Conservation (phyloP, 352 stramenopile genomes). For the Detonula confervacea region DNA sequence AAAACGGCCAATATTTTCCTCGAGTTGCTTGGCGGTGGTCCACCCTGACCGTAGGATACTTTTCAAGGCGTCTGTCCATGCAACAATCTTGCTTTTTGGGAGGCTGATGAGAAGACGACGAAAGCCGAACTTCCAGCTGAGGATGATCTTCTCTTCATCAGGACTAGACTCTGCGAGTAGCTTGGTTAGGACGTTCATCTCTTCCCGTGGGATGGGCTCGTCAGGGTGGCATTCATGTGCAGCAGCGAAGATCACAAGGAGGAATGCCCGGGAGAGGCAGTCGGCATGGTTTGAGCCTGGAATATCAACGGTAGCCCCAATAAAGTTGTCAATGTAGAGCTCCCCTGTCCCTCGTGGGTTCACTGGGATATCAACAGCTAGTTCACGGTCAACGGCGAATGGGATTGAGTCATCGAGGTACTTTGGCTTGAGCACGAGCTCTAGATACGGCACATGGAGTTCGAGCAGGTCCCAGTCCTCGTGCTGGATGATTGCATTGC, state of each 20-base stretch:
- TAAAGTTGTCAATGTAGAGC: constrained; percentile 13
- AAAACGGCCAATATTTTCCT: constrained; percentile 26
- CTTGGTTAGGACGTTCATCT: constrained; percentile 11
- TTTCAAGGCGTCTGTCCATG: background rate
- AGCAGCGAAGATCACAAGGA: constrained; percentile 15
- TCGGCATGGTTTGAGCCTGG: background rate
- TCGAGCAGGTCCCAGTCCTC: background rate
- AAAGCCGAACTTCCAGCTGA: too few relatives aligned
- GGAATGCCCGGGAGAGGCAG: too few relatives aligned
- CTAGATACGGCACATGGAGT: background rate
- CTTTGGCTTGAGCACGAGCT: background rate
- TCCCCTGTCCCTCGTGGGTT: background rate
- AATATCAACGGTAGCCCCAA: constrained; percentile 1
- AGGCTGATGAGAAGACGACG: constrained; percentile 6
- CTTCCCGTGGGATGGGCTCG: constrained; percentile 15
- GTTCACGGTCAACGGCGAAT: background rate
- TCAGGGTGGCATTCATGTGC: background rate
- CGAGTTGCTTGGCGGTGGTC: too few relatives aligned
- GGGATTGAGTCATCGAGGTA: background rate
- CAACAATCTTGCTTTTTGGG: constrained; percentile 10
- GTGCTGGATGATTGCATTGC: too few relatives aligned
- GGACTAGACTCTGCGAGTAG: constrained; percentile 2
- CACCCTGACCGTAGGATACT: background rate
- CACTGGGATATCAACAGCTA: constrained; percentile 1
- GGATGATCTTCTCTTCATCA: constrained; percentile 25